phyloP scores from a whole-genome alignment of 805 yeast genomes.

The Saccharomyces paradoxus region DNA sequence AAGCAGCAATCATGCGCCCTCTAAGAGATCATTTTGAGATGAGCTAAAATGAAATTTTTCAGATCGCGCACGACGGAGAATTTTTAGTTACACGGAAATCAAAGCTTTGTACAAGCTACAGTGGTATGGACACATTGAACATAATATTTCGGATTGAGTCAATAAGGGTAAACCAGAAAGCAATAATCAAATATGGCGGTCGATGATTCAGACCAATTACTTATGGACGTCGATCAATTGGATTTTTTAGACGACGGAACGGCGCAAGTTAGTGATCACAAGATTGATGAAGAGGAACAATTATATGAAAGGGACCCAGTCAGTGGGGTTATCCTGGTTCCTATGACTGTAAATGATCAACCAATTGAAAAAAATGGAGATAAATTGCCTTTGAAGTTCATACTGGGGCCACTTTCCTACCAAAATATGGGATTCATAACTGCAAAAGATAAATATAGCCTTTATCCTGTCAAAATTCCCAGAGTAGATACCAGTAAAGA shows the following conservation, averaged over 20 bases:
- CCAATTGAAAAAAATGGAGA: conserved; percentile 1
- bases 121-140: not conserved
- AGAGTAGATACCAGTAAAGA: conserved; percentile 35
- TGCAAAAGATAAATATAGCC: conserved; percentile 34
- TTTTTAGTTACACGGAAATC: not conserved
- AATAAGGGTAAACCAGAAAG: not conserved
- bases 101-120: not conserved
- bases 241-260: conserved; percentile 14
- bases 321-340: not conserved
- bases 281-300: not conserved
- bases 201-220: conserved; percentile 1
- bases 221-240: conserved; percentile 26
- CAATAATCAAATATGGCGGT: not conserved
- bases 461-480: conserved; percentile 36
- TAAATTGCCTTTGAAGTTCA: conserved; percentile 33
- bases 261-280: not conserved
- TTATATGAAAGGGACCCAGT: conserved; percentile 8
- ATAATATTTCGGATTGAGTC: not conserved
- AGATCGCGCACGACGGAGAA: not conserved
- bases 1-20: not conserved
- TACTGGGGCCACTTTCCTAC: conserved; percentile 38
- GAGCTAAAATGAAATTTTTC: not conserved
- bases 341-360: not conserved
- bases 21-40: not conserved
- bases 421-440: conserved; percentile 36